Conservation (phyloP, 148 eudicot species). For the Euryodendron excelsum region DNA sequence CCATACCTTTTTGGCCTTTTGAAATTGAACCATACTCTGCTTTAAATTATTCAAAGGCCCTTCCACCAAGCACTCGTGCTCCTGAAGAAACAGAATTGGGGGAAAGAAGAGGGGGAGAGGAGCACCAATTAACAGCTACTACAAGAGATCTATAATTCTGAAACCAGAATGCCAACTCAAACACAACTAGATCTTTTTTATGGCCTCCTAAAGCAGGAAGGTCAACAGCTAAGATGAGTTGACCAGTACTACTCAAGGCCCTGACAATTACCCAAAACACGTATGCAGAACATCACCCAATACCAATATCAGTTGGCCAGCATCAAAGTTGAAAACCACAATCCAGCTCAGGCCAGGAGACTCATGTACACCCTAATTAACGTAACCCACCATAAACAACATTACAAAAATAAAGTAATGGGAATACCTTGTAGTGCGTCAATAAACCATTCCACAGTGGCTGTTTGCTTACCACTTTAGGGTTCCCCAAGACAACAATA, state of each 20-base stretch:
- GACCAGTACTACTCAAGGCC: background rate
- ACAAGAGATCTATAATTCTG: too few relatives aligned
- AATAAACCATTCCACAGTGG: slow-evolving; percentile 92
- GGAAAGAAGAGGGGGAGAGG: too few relatives aligned
- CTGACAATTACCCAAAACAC: background rate
- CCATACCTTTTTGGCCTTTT: slow-evolving; percentile 95
- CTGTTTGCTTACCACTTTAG: slow-evolving; percentile 97
- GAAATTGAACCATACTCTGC: slow-evolving; percentile 99
- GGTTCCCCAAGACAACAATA: slow-evolving; percentile 94
- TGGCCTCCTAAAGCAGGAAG: background rate
- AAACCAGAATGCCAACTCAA: too few relatives aligned
- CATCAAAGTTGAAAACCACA: background rate
- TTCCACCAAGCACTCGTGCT: slow-evolving; percentile 45
- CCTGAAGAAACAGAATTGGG: too few relatives aligned
- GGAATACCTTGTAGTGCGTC: slow-evolving; percentile 89
- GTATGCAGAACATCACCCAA: background rate
- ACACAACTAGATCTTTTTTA: background rate
- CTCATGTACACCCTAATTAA: background rate
- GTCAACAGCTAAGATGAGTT: background rate
- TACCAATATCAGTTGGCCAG: background rate
- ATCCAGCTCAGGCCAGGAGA: slow-evolving; percentile 1
- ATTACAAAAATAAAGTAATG: background rate
- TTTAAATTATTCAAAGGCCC: slow-evolving; percentile 93
- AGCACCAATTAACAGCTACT: too few relatives aligned
- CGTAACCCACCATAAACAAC: background rate